Base-by-base conservation (phyloP, 805 yeast species). In the Ogataea thermomethanolica region DNA sequence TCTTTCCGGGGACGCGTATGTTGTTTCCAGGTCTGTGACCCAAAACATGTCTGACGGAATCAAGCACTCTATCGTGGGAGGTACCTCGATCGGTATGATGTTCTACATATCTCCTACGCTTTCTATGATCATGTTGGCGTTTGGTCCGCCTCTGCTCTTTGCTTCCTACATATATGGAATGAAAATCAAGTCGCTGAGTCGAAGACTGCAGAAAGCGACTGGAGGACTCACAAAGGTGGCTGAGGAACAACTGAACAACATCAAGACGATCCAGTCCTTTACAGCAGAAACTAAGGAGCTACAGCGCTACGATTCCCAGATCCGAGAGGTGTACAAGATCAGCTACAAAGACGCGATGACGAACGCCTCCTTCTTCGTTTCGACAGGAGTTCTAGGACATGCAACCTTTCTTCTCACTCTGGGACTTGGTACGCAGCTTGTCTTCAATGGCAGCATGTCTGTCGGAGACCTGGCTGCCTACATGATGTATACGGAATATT, bases 401-500 rank as follows among this genome's bases (percentile, higher is more conserved):
- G 65, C 78, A 27, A 86, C 93, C 1, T 69, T 91, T 32, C 64
- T 90, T 23, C 79, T 91, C 1, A 69, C 93, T 27, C 70, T 90
- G 29, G 80, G 84, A 11, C 71, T 84, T 17, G 98, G 98, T 6
- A 83, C 95, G 0, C 73, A 78, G 33, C 74, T 90, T 71, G 93
- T 91, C 17, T 71, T 80, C 44, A 61, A 64, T 33, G 95, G 95
- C 0, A 67, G 75, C 25, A 69, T 90, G 58, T 78, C 95, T 0
- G 78, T 89, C 30, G 98, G 98, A 39, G 96, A 90, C 56, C 71
- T 90, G 38, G 83, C 95, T 8, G 86, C 95, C 31, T 91, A 89
- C 64, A 84, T 90, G 82, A 84, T 91, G 84, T 90, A 90, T 64
- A 95, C 97, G 0, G 91, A 88, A 8, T 91, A 88, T 60, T 86